Base-by-base conservation (phyloP, 495 filamentous ascomycete genomes). In the Neurospora pannonica region DNA sequence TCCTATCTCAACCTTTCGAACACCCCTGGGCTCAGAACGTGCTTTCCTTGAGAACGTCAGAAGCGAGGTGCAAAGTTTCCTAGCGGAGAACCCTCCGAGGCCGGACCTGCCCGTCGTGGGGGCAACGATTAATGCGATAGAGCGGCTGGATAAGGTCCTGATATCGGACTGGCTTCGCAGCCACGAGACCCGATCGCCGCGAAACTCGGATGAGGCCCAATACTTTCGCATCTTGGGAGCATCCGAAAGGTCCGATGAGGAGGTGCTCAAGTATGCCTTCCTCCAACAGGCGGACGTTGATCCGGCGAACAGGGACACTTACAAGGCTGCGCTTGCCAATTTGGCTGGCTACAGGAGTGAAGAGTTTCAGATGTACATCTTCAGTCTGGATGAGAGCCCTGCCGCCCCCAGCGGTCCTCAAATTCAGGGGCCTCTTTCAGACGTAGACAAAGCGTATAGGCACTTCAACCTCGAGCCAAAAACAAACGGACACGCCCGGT, bases 21-120 rank as follows among this genome's bases (percentile, higher is more conserved):
- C 82, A 5, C 71, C 71, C 6, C 28, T 81, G n/a, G 67, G 73
- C 2, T 78, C 79, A 0, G 40, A 38, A 17, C 76, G 81, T 9
- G 80, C 81, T 24, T 83, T 81, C 36, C 76, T 76, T 69, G 78
- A 84, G 38, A 81, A 84, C 48, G 78, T 79, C 11, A 78, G 77
- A 38, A 79, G 73, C 73, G 82, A 84, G 70, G 75, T 84, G 11
- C 81, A 83, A 60, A 82, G 74, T 71, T 34, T 81, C 2, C 71
- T 82, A 8, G 76, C 74, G 2, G 72, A 75, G 34, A 74, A 48
- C 13, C 77, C 74, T 7, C 70, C 74, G 7, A 11, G 71, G 7
- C 42, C 70, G 5, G 71, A 70, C 28, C 42, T 72, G 54, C 74
- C 73, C 31, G 71, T 75, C 15, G 75, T 78, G 43, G 70, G 43